Conservation (phyloP, 768 basidiomycete species). For the Kwoniella bestiolae region DNA sequence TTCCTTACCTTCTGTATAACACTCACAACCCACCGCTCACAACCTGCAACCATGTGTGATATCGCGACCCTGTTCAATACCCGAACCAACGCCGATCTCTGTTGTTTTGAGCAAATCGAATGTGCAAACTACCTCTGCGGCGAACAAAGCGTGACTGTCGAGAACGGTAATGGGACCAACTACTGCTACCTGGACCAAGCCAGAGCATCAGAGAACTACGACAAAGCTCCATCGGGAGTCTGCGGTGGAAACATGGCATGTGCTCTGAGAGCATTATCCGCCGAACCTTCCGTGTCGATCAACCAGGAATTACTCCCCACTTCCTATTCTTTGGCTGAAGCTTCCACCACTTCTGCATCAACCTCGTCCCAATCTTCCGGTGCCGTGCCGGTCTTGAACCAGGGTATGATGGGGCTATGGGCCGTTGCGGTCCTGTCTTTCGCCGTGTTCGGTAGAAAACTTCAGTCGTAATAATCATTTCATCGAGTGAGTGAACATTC, state of each 20-base stretch:
- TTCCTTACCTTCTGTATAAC: no score
- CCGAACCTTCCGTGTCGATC: neutral
- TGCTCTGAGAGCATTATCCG: slow-evolving; percentile 5
- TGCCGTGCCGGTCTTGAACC: neutral
- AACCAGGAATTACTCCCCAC: slow-evolving; percentile 7
- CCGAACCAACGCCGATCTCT: neutral
- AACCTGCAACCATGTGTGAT: no score
- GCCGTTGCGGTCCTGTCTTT: neutral
- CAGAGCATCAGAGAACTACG: neutral
- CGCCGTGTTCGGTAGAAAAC: neutral
- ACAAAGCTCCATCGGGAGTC: slow-evolving; percentile 2
- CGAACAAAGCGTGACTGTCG: neutral
- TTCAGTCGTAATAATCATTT: neutral
- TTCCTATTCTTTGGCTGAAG: neutral
- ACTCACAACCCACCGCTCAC: no score
- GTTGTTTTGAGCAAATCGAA: slow-evolving; percentile 1
- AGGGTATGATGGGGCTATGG: neutral
- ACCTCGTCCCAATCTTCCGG: neutral
- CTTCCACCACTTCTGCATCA: neutral
- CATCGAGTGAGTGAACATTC: neutral
- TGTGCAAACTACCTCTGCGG: slow-evolving; percentile 6
- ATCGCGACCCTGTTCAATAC: slow-evolving; percentile 10
- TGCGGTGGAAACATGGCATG: slow-evolving; percentile 5
- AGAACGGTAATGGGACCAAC: neutral
- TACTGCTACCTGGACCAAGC: slow-evolving; percentile 2